Base-by-base conservation (phyloP, 176 grass and related monocot species). In the Cymbopogon citratus region DNA sequence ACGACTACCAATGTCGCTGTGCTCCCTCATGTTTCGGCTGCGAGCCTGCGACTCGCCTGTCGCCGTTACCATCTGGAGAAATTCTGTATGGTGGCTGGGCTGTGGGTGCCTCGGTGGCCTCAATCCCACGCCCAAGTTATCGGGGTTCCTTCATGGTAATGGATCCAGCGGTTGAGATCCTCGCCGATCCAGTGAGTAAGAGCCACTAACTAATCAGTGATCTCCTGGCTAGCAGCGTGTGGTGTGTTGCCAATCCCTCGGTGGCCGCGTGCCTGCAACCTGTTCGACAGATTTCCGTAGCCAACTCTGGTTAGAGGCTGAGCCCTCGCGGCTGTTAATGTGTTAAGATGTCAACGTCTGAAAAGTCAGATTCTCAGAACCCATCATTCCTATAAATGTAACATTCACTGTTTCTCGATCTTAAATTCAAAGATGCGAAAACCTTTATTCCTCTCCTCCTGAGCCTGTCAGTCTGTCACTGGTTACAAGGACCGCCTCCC, bases 281-380 rank as follows among this genome's bases (percentile, higher is more conserved):
- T 80, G 81, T 80, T 88, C 69, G 87, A 60, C 51, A 45, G 28
- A 69, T 75, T 80, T 62, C 70, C 49, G 62, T 15, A 75, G 38
- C 36, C 26, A 59, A 12, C 3, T 21, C 13, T 25, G 26, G 51
- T 25, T 13, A 25, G 16, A 14, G 19, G 4, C 23, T 75, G 71
- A 40, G 61, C 12, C 44, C 45, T 40, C 2, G 3, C 1, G 18
- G 51, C 5, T 1, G 6, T 34, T 34, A 60, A 60, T 1, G 31
- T 28, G 65, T 43, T 82, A 33, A 78, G 64, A 61, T 24, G 28
- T 84, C 63, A 57, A 31, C 19, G 7, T 69, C 74, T 45, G 36
- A 45, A 77, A 61, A 12, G 19, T 68, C 7, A 13, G 63, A 40
- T 25, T 27, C 44, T 75, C 26, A 23, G 3, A 67, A 67, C 33